Conservation (phyloP, 495 filamentous ascomycete species). For the Aspergillus incahuasiensis region DNA sequence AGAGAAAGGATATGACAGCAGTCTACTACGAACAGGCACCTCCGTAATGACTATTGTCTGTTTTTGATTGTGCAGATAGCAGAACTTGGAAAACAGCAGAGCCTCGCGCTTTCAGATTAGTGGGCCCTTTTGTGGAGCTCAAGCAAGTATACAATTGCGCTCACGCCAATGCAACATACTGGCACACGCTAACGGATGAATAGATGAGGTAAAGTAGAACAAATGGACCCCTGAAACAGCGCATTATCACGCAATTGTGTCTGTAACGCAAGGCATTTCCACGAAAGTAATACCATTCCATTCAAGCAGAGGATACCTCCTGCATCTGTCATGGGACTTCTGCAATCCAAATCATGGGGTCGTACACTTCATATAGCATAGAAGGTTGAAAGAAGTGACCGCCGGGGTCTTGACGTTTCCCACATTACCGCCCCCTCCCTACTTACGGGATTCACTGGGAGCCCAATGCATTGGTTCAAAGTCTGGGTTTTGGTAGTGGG, state of each 20-base stretch:
- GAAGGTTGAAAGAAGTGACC: neutral
- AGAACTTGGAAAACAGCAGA: too few relatives aligned
- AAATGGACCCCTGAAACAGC: neutral
- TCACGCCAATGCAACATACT: slow-evolving; percentile 7
- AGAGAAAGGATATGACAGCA: neutral
- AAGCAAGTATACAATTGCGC: neutral
- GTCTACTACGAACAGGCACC: neutral
- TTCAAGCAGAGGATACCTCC: neutral
- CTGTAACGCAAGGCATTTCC: neutral
- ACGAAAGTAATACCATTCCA: neutral
- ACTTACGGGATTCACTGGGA: slow-evolving; percentile 35
- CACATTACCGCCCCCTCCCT: neutral
- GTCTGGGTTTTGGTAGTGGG: slow-evolving; percentile 78
- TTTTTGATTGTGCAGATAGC: neutral
- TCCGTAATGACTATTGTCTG: neutral
- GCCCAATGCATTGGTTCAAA: slow-evolving; percentile 65
- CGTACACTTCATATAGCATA: slow-evolving; percentile 6
- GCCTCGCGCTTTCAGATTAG: neutral
- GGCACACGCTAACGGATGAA: slow-evolving; percentile 3
- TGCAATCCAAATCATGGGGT: neutral
- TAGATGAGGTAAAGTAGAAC: neutral
- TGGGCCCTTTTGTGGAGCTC: neutral
- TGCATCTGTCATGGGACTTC: neutral
- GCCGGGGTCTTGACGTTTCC: neutral
- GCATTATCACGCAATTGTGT: too few relatives aligned